These are phyloP conservation scores for Santalum album DNA, from an alignment of 164 flowering plant genomes.

Conservation along the genomic window DNA sequence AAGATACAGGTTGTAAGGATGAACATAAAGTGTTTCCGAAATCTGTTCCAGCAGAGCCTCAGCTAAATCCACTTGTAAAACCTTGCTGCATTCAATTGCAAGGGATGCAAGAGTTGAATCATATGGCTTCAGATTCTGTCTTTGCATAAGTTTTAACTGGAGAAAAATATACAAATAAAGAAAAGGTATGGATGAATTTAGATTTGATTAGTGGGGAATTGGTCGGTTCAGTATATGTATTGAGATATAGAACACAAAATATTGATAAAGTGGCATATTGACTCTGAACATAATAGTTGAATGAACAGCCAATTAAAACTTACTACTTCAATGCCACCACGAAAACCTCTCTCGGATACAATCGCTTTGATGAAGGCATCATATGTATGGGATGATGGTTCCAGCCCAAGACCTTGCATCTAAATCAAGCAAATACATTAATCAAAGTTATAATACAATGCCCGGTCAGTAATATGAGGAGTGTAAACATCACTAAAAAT, in stretches of 20 bases:
- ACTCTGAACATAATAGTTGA: too few relatives aligned
- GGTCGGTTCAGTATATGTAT: too few relatives aligned
- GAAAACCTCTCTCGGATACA: constrained; percentile 29
- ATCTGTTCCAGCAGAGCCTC: constrained; percentile 57
- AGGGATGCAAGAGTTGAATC: constrained; percentile 58
- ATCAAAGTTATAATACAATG: constrained; percentile 8
- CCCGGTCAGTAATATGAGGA: too few relatives aligned
- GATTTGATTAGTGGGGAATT: too few relatives aligned
- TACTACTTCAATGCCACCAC: constrained; percentile 55
- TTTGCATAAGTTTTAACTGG: constrained; percentile 64
- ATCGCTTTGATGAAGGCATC: constrained; percentile 55
- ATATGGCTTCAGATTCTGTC: constrained; percentile 48
- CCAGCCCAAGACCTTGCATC: constrained; percentile 74
- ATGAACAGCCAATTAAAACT: constrained; percentile 8
- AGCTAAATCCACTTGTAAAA: constrained; percentile 62
- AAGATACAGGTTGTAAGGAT: constrained; percentile 62
- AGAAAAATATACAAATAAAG: constrained; percentile 6
- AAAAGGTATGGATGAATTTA: background rate
- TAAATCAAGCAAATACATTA: constrained; percentile 14
- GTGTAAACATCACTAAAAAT: too few relatives aligned
- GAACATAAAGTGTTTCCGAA: constrained; percentile 17
- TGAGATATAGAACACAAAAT: too few relatives aligned
- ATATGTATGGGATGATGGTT: constrained; percentile 54
- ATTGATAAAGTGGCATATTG: too few relatives aligned
- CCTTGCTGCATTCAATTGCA: constrained; percentile 54